Base-by-base conservation (phyloP, 805 yeast species). In the Clavispora fructus region DNA sequence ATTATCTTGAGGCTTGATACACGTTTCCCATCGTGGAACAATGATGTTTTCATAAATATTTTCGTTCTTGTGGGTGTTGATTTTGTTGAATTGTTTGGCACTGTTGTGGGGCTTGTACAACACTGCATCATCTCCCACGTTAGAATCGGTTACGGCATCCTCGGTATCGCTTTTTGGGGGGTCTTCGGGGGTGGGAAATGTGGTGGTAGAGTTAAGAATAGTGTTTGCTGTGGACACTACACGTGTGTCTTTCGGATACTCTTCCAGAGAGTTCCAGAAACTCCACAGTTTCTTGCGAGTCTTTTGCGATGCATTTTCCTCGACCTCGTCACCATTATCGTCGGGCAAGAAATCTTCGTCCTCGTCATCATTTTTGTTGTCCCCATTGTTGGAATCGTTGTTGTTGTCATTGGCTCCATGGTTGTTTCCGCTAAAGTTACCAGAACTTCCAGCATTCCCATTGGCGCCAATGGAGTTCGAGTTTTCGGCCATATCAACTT, bases 11-110 rank as follows among this genome's bases (percentile, higher is more conserved):
- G 42, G 46, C 1, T 71, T 70, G 25, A 71, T 57, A 49, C 77
- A 71, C 35, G 49, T 49, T 29, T 64, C 54, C 77, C 77, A 71
- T 42, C 62, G 62, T 11, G 77, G 77, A 11, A 71, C 75, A 43
- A 71, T 67, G 10, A 63, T 52, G 50, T 71, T 71, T 42, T 68
- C 74, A 33, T 49, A 51, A 35, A 71, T 52, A 56, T 71, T 69
- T 50, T 71, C 75, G 55, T 71, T 71, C 48, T 67, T 69, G 54
- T 70, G 77, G 7, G 75, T 71, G 51, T 71, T 69, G 49, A 71
- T 69, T 47, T 69, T 63, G 46, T 57, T 62, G 58, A 71, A 71
- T 46, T 71, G 70, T 29, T 61, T 55, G 7, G 74, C 60, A 42
- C 68, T 63, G 42, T 65, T 63, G 46, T 71, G 77, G 6, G 75